Conservation (phyloP, 2,329 filamentous ascomycete species). For the Mycogone perniciosa region DNA sequence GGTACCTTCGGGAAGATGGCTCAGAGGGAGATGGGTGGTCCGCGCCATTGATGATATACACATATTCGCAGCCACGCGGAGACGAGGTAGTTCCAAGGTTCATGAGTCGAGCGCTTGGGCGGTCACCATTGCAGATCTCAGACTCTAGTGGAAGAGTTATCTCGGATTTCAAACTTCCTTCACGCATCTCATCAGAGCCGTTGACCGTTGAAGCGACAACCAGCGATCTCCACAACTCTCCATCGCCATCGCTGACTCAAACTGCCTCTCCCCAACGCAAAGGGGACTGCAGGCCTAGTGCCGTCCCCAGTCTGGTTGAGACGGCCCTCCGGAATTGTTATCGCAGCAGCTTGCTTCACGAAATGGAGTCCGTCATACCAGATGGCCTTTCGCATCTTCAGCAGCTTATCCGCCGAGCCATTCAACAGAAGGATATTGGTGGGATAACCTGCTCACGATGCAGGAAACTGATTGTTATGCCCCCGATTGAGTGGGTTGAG, state of each 20-base stretch:
- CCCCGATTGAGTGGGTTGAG: conserved; percentile 55
- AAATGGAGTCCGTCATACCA: conserved; percentile 38
- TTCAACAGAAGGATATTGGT: conserved; percentile 39
- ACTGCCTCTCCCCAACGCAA: conserved; percentile 10
- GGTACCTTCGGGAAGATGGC: conserved; percentile 4
- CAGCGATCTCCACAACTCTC: conserved; percentile 5
- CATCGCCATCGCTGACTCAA: conserved; percentile 2
- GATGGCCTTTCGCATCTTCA: conserved; percentile 35
- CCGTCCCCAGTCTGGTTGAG: conserved; percentile 47
- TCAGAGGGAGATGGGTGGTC: neutral
- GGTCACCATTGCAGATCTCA: conserved; percentile 27
- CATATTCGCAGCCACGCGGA: neutral
- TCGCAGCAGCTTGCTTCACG: conserved; percentile 34
- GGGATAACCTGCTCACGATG: conserved; percentile 49
- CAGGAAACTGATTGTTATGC: conserved; percentile 40
- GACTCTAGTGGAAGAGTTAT: conserved; percentile 24
- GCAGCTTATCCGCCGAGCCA: conserved; percentile 34
- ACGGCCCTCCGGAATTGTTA: conserved; percentile 42
- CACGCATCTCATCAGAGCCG: conserved; percentile 14
- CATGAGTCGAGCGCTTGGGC: conserved; percentile 21
- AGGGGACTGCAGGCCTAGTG: conserved; percentile 20
- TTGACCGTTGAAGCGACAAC: conserved; percentile 18
- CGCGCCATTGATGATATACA: neutral
- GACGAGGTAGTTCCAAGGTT: conserved; percentile 14
- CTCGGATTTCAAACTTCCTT: conserved; percentile 26